phyloP scores from a whole-genome alignment of 2,329 filamentous ascomycete species.

The Berkeleyomyces rouxiae region DNA sequence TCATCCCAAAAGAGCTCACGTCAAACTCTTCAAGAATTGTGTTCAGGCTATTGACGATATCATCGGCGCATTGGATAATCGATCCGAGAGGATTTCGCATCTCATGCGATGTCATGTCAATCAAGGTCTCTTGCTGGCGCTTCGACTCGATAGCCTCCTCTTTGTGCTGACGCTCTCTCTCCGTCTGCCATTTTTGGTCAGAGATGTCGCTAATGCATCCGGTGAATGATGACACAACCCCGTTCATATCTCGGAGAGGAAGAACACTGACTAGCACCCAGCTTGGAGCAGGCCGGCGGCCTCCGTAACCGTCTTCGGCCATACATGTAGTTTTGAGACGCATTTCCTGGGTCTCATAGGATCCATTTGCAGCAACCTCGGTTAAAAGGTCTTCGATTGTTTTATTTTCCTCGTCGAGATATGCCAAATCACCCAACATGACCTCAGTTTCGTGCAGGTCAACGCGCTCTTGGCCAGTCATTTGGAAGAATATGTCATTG shows the following conservation, averaged over 20 bases:
- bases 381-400: conserved; percentile 25
- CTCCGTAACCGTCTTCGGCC: conserved; percentile 28
- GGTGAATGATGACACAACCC: conserved; percentile 28
- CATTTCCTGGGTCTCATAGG: conserved; percentile 30
- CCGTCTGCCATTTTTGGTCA: conserved; percentile 34
- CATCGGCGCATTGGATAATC: conserved; percentile 58
- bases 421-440: conserved; percentile 29
- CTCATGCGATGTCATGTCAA: conserved; percentile 59
- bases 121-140: conserved; percentile 63
- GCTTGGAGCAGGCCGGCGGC: conserved; percentile 27
- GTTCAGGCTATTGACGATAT: conserved; percentile 39
- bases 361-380: conserved; percentile 25
- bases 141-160: conserved; percentile 42
- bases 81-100: conserved; percentile 59
- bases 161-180: conserved; percentile 31
- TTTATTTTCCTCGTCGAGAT: conserved; percentile 28
- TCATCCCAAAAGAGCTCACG: conserved; percentile 19
- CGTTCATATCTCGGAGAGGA: conserved; percentile 31
- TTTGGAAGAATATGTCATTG: conserved; percentile 36
- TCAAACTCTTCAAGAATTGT: conserved; percentile 21
- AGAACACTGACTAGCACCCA: conserved; percentile 35
- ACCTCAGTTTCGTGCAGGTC: conserved; percentile 24
- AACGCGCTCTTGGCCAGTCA: conserved; percentile 31
- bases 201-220: conserved; percentile 35
- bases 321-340: conserved; percentile 32